These are phyloP conservation scores for Diaporthe helianthi DNA, from an alignment of 2,329 filamentous ascomycete species.

Conservation along the genomic window DNA sequence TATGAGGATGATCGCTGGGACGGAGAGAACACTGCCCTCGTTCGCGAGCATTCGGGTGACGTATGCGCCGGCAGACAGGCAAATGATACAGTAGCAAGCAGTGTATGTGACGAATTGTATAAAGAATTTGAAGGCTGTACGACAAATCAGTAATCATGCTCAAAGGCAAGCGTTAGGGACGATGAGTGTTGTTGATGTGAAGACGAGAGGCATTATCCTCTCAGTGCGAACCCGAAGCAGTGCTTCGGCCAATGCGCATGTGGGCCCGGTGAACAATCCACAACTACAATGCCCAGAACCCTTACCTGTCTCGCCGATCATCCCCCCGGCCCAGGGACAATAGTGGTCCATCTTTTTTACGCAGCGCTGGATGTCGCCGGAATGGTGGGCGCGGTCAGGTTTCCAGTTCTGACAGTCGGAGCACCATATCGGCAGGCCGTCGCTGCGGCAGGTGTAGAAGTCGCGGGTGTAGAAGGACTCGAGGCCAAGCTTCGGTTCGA, in stretches of 20 bases:
- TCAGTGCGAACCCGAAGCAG: not conserved
- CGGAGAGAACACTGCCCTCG: conserved; percentile 54
- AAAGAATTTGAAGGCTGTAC: conserved; percentile 86
- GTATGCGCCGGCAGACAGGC: conserved; percentile 69
- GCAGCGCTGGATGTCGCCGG: conserved; percentile 80
- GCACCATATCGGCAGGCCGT: conserved; percentile 89
- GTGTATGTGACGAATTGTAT: conserved; percentile 84
- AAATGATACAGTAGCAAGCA: conserved; percentile 69
- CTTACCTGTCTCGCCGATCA: conserved; percentile 80
- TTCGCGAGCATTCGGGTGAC: conserved; percentile 63
- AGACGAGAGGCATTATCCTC: not conserved
- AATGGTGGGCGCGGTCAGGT: conserved; percentile 86
- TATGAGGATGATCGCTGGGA: conserved; percentile 70
- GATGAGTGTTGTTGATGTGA: not conserved
- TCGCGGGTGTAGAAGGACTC: conserved; percentile 83
- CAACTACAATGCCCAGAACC: conserved; percentile 9
- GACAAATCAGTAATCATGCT: conserved; percentile 37
- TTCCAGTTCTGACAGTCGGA: conserved; percentile 86
- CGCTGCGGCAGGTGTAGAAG: conserved; percentile 81
- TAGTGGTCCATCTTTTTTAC: conserved; percentile 94
- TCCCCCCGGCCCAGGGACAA: conserved; percentile 95
- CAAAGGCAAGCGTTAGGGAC: conserved; percentile 2
- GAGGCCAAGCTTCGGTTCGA: conserved; percentile 67
- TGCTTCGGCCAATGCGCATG: not conserved
- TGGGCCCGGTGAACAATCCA: not conserved